phyloP scores from a whole-genome alignment of 2,329 filamentous ascomycete species.

The Elsinoe perseae region DNA sequence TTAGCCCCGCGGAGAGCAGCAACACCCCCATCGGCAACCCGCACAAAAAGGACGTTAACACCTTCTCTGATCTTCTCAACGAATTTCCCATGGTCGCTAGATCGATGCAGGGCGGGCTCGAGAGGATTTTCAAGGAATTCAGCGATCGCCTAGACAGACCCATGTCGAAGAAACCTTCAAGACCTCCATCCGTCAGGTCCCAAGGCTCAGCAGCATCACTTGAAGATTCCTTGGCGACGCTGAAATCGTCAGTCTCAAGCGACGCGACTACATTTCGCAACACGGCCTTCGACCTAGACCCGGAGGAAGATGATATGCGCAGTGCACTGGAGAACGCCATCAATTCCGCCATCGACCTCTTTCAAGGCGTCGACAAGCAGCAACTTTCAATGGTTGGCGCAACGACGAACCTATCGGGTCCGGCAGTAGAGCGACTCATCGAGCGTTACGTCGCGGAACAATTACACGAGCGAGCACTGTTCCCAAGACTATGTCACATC shows the following conservation, averaged over 20 bases:
- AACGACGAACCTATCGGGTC: constrained; percentile 87
- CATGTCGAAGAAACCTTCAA: constrained; percentile 47
- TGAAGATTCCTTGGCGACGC: constrained; percentile 27
- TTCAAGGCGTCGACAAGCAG: constrained; percentile 91
- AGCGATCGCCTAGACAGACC: constrained; percentile 76
- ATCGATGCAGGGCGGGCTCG: constrained; percentile 89
- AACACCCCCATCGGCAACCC: constrained; percentile 36
- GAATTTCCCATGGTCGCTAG: constrained; percentile 92
- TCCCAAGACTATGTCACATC: constrained; percentile 70
- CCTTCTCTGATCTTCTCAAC: constrained; percentile 80
- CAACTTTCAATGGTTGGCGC: constrained; percentile 85
- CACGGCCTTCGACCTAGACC: constrained; percentile 63
- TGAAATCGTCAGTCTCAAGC: constrained; percentile 30
- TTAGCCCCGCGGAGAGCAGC: constrained; percentile 13
- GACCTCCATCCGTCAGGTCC: constrained; percentile 31
- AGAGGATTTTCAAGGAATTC: constrained; percentile 85
- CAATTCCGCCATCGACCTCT: constrained; percentile 87
- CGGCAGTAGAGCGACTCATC: constrained; percentile 85
- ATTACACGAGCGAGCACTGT: constrained; percentile 75
- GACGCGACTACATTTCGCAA: constrained; percentile 34
- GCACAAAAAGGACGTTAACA: constrained; percentile 83
- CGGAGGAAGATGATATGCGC: constrained; percentile 87
- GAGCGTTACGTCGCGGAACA: constrained; percentile 92
- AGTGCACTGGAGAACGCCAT: constrained; percentile 85
- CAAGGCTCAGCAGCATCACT: constrained; percentile 27